phyloP scores from a whole-genome alignment of 139 green algal genomes.

The Tetradesmus obliquus region DNA sequence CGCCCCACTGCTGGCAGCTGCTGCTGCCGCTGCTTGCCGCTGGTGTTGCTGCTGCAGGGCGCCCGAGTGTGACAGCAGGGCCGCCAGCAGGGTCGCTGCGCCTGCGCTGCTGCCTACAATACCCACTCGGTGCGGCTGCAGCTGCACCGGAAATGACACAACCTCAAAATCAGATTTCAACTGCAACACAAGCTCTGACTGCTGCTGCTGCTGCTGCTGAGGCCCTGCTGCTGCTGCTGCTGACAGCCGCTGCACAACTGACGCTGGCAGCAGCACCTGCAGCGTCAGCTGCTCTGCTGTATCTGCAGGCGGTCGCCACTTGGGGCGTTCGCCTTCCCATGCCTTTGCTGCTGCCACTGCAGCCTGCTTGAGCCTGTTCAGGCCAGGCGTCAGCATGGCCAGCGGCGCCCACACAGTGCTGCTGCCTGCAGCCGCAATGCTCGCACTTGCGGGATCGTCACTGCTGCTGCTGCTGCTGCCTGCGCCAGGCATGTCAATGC shows the following conservation, averaged over 20 bases:
- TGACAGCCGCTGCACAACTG: conserved; percentile 15
- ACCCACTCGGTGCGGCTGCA: conserved; percentile 23
- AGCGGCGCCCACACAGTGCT: conserved; percentile 1
- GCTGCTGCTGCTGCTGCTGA: conserved; percentile 6
- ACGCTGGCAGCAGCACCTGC: conserved; percentile 34
- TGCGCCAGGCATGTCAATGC: neutral
- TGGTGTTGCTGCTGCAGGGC: conserved; percentile 37
- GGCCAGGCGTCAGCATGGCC: neutral
- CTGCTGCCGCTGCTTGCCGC: neutral
- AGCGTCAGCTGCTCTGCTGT: conserved; percentile 32
- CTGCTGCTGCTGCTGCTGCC: conserved; percentile 32
- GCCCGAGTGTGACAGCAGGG: conserved; percentile 16
- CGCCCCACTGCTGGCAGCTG: neutral
- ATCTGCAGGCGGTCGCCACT: neutral
- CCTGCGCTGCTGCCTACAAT: conserved; percentile 32
- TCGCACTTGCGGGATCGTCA: neutral
- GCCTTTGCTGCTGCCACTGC: conserved; percentile 23
- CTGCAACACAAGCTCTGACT: conserved; percentile 6
- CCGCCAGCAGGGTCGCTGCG: conserved; percentile 5
- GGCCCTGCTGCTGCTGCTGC: conserved; percentile 15
- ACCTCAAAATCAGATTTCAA: conserved; percentile 40
- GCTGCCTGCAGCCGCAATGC: conserved; percentile 15
- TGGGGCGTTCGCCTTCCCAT: neutral
- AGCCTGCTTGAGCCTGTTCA: neutral
- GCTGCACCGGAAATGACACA: conserved; percentile 3